Evolutionary conservation across 2,329 filamentous ascomycete species (phyloP).

Genomic region (Trichoderma citrinoviride): DNA sequence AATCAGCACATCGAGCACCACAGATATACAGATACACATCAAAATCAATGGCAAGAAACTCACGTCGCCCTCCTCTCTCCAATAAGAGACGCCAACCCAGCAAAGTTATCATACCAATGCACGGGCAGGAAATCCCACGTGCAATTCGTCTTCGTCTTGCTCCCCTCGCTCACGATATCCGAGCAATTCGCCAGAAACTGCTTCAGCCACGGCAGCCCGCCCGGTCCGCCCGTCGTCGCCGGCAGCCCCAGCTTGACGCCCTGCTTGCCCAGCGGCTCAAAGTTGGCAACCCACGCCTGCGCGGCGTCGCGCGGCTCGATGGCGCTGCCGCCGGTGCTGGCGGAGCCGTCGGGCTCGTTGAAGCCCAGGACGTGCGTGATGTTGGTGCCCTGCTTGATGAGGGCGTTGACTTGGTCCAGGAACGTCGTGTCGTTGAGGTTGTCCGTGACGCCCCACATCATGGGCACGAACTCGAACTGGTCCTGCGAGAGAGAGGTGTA

Average conservation of each 20-base stretch:
- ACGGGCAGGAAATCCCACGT: slow-evolving; percentile 62
- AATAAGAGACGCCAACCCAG: slow-evolving; percentile 64
- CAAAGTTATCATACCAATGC: slow-evolving; percentile 69
- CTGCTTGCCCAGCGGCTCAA: slow-evolving; percentile 63
- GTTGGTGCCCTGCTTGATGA: slow-evolving; percentile 53
- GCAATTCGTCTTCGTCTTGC: slow-evolving; percentile 47
- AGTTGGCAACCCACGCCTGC: slow-evolving; percentile 65
- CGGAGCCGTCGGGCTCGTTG: slow-evolving; percentile 71
- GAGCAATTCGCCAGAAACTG: slow-evolving; percentile 65
- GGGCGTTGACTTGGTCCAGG: slow-evolving; percentile 53
- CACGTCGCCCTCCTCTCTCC: slow-evolving; percentile 47
- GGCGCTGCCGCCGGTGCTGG: slow-evolving; percentile 58
- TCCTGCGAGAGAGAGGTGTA: slow-evolving; percentile 50
- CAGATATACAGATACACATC: neutral
- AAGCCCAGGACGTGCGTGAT: slow-evolving; percentile 70
- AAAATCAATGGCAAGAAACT: slow-evolving; percentile 18
- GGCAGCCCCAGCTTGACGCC: slow-evolving; percentile 70
- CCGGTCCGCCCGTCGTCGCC: slow-evolving; percentile 60
- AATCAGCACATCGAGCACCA: neutral
- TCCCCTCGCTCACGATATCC: slow-evolving; percentile 48
- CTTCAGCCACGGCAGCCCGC: slow-evolving; percentile 64
- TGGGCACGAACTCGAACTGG: slow-evolving; percentile 72
- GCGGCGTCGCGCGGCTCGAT: slow-evolving; percentile 62
- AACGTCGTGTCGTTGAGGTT: slow-evolving; percentile 57
- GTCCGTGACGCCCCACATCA: slow-evolving; percentile 67